Conservation (phyloP, 192 early-diverging fungal genomes). For the Backusella circina region DNA sequence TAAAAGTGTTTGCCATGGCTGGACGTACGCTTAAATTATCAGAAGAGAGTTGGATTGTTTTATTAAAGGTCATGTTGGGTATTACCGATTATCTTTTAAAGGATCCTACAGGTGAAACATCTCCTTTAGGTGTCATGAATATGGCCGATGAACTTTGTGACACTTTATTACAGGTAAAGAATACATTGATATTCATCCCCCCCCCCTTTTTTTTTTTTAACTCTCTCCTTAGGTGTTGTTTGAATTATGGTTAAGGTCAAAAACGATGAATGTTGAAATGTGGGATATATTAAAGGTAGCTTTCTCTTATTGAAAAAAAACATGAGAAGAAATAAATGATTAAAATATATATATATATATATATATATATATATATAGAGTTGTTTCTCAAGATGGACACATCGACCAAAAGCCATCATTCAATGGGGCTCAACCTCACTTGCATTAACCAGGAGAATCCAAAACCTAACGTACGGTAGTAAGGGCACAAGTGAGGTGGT, state of each 20-base stretch:
- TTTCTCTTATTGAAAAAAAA: conserved; percentile 4
- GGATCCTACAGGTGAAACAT: conserved; percentile 43
- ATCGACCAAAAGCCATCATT: conserved; percentile 64
- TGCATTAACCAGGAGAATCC: conserved; percentile 66
- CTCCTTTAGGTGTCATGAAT: conserved; percentile 25
- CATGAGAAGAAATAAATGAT: not conserved
- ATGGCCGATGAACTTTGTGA: conserved; percentile 82
- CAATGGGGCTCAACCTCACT: conserved; percentile 75
- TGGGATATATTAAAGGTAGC: conserved; percentile 71
- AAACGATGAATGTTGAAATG: conserved; percentile 62
- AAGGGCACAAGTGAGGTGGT: conserved; percentile 60
- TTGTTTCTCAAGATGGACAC: conserved; percentile 67
- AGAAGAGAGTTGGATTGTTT: conserved; percentile 74
- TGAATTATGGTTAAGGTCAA: conserved; percentile 78
- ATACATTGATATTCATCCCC: not conserved
- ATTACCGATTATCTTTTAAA: conserved; percentile 68
- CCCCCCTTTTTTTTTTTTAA: not conserved
- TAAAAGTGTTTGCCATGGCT: conserved; percentile 59
- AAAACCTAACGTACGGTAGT: conserved; percentile 62
- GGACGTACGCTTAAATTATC: conserved; percentile 63
- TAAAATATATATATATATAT: too few species aligned
- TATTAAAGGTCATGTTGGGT: conserved; percentile 79
- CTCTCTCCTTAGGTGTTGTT: conserved; percentile 48
- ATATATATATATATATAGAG: too few species aligned
- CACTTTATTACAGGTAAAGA: conserved; percentile 57